Conservation (phyloP, 257 asterid genomes). For the Leonotis leonurus region DNA sequence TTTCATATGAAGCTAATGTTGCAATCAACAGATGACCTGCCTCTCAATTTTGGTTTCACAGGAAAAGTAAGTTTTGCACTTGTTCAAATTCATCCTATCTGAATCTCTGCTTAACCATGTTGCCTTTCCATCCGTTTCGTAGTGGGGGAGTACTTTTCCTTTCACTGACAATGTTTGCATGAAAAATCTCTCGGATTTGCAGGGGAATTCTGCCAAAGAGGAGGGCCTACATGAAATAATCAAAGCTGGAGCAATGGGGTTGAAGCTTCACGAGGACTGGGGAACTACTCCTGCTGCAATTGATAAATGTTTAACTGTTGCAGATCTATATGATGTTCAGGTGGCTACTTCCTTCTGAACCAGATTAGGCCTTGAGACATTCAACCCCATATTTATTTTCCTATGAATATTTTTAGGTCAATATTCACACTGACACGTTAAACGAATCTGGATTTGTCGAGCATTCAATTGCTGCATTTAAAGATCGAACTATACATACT, state of each 20-base stretch:
- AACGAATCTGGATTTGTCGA: slow-evolving; percentile 99
- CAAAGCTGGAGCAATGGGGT: slow-evolving; percentile 96
- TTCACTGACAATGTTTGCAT: background rate
- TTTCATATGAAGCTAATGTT: slow-evolving; percentile 84
- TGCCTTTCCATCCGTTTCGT: background rate
- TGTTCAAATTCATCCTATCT: background rate
- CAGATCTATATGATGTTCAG: slow-evolving; percentile 78
- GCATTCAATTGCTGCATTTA: slow-evolving; percentile 83
- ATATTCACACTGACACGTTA: slow-evolving; percentile 90
- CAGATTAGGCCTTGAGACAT: slow-evolving; percentile 12
- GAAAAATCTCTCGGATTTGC: slow-evolving; percentile 13
- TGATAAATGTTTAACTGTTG: slow-evolving; percentile 69
- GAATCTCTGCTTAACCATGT: background rate
- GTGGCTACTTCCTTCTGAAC: slow-evolving; percentile 29
- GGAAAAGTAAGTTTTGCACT: slow-evolving; percentile 60
- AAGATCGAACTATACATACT: slow-evolving; percentile 80
- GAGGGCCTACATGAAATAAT: slow-evolving; percentile 79
- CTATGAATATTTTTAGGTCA: slow-evolving; percentile 45
- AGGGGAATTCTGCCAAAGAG: slow-evolving; percentile 79
- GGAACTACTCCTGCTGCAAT: slow-evolving; percentile 97
- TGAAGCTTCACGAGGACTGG: slow-evolving; percentile 99
- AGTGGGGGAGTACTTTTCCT: background rate
- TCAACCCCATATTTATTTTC: slow-evolving; percentile 14
- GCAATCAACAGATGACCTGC: slow-evolving; percentile 85
- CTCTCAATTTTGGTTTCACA: slow-evolving; percentile 94